Base-by-base conservation (phyloP, 1,139 yeast species). In the Debaryomycetaceae sp. region DNA sequence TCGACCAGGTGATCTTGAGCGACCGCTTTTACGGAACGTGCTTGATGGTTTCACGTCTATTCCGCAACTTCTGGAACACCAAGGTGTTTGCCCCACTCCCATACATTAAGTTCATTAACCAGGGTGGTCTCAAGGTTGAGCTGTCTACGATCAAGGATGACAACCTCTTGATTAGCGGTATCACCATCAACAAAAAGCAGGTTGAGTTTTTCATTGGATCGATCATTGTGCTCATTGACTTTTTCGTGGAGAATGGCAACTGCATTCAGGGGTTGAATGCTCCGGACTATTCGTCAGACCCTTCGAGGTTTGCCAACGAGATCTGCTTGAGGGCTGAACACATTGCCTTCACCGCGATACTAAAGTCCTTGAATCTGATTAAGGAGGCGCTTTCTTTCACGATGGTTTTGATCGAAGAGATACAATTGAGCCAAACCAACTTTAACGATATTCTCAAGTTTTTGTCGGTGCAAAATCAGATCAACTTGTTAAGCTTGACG, bases 1-100 rank as follows among this genome's bases (percentile, higher is more conserved):
- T 81, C 28, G 88, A 82, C 42, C 80, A 82, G 48, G 95, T 91
- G 7, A 75, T 85, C 21, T 68, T 91, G 41, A 84, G 96, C 58
- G 95, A 95, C 43, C 67, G 96, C 42, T 88, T 89, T 47, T 91
- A 86, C 53, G 97, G 96, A 31, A 74, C 88, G n/a, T 80, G 93
- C 13, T 70, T 88, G 27, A 72, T 89, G 37, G 61, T 88, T 22
- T 72, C 95, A 1, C 74, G 98, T 46, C 58, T 88, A 14, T 75
- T 91, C 43, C 71, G 93, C 41, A 80, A 79, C 20, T 64, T 77
- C 33, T 93, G 99, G 99, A 71, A 71, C 34, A 64, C 62, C 20
- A 78, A 77, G 33, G 83, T 88, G 3, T 85, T 89, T 46, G 46
- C 49, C 16, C 64, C 65, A 7, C 52, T 74, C 30, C 61, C 69